phyloP scores from a whole-genome alignment of 2,329 filamentous ascomycete genomes.

The Harringtonia aguacate region DNA sequence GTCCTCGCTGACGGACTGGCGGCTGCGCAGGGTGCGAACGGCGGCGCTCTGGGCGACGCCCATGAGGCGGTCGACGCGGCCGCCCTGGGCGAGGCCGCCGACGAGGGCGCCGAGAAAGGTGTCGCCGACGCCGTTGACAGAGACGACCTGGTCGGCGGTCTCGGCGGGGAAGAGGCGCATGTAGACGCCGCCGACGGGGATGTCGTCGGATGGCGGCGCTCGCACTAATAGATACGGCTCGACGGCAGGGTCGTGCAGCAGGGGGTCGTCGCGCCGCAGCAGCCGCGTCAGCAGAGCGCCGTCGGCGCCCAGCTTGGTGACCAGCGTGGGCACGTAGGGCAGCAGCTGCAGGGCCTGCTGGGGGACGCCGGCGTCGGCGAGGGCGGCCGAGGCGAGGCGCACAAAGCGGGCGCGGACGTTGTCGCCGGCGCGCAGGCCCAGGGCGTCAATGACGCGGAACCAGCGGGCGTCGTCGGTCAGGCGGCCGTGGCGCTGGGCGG shows the following conservation, averaged over 20 bases:
- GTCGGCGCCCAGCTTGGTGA: slow-evolving; percentile 69
- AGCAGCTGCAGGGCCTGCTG: slow-evolving; percentile 76
- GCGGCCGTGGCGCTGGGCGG: slow-evolving; percentile 59
- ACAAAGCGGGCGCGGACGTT: slow-evolving; percentile 65
- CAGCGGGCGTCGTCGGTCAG: slow-evolving; percentile 47
- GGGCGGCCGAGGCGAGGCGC: slow-evolving; percentile 48
- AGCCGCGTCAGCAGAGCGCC: slow-evolving; percentile 70
- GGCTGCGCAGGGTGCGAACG: slow-evolving; percentile 64
- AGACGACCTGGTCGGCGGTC: slow-evolving; percentile 55
- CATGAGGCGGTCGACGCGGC: slow-evolving; percentile 51
- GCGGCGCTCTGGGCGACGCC: slow-evolving; percentile 73
- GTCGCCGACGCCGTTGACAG: slow-evolving; percentile 90
- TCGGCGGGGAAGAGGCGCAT: slow-evolving; percentile 63
- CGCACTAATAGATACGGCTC: slow-evolving; percentile 64
- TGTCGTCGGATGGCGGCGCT: slow-evolving; percentile 18
- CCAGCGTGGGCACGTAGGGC: slow-evolving; percentile 74
- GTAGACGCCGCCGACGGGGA: slow-evolving; percentile 61
- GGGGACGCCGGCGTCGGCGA: slow-evolving; percentile 74
- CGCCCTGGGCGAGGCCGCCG: slow-evolving; percentile 59
- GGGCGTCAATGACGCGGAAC: slow-evolving; percentile 70
- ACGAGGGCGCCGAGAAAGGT: slow-evolving; percentile 81
- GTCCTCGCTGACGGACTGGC: slow-evolving; percentile 49
- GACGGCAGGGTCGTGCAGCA: slow-evolving; percentile 50
- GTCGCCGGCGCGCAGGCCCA: slow-evolving; percentile 50
- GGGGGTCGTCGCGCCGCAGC: slow-evolving; percentile 54